phyloP scores from a whole-genome alignment of 805 yeast species.

The Debaryomyces prosopidis region DNA sequence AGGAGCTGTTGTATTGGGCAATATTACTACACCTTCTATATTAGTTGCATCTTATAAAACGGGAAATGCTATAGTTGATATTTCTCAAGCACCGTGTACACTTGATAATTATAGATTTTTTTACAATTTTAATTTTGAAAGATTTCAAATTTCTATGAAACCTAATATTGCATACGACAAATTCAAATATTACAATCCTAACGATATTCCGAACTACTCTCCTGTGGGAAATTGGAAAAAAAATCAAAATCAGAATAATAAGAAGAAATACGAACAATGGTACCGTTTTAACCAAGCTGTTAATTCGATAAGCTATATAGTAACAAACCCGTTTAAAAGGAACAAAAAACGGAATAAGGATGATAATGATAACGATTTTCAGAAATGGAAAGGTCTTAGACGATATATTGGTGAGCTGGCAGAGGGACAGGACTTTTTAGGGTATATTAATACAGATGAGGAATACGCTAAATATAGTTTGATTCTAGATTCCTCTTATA shows the following conservation, averaged over 20 bases:
- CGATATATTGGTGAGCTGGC: constrained; percentile 55
- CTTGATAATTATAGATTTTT: constrained; percentile 59
- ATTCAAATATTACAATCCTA: constrained; percentile 4
- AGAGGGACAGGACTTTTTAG: constrained; percentile 26
- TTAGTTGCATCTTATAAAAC: constrained; percentile 59
- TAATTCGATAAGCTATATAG: constrained; percentile 6
- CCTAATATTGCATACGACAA: constrained; percentile 68
- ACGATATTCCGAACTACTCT: neutral
- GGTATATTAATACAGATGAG: constrained; percentile 41
- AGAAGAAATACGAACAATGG: constrained; percentile 21
- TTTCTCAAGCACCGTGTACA: constrained; percentile 40
- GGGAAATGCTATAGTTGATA: constrained; percentile 60
- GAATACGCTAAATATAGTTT: constrained; percentile 85
- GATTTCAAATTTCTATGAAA: constrained; percentile 60
- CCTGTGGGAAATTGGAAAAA: neutral
- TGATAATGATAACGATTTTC: constrained; percentile 4
- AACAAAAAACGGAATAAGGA: constrained; percentile 3
- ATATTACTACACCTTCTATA: constrained; percentile 72
- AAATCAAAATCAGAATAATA: constrained; percentile 3
- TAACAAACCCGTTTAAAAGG: constrained; percentile 5
- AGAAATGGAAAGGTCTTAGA: constrained; percentile 74
- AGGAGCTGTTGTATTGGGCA: constrained; percentile 80
- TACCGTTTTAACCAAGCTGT: constrained; percentile 21
- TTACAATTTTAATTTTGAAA: constrained; percentile 45
- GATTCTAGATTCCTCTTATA: constrained; percentile 59